Evolutionary conservation across 1,284 basidiomycete genomes (phyloP), one percentile per base, ranked within the genome.

Genomic region (Papiliotrema fonsecae): DNA sequence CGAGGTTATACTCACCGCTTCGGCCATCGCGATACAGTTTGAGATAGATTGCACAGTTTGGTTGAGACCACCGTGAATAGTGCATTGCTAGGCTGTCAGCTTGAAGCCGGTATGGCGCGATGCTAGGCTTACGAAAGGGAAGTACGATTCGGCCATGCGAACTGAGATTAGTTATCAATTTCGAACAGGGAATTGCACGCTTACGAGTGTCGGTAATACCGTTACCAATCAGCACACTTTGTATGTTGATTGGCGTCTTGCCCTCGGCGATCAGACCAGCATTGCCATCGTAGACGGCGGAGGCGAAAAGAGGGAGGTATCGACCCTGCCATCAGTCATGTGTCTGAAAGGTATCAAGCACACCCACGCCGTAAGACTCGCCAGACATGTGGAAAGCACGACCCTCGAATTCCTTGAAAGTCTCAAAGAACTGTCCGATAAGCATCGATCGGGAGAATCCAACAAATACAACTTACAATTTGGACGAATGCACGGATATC

Each of bases 301-400:
- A 77, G 0, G 88, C 90, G 56, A 88, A 92, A 5, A 89, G 75
- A 0, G 89, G 90, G 7, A 92, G 77, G 69, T 89, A 91, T 21
- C 87, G 82, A 3, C 89, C 68, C 88, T 51, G 77, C 16, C 31
- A 50, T 42, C 30, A 42, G 35, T 40, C n/a, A n/a, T 11, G 7
- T 18, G 30, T 6, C 21, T 19, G 4, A 11, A 45, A 34, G 32
- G 13, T 21, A 9, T 19, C 6, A 37, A 3, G 24, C 19, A 2
- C 7, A 57, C 66, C 55, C 32, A 67, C 67, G 14, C 67, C 69
- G 45, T 70, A 72, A 13, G 67, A 69, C 67, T 87, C 85, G 34
- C 85, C 84, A 1, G 84, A 77, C 44, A 87, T 75, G 62, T 87
- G 84, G 49, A 87, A 76, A 3, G 78, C 75, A 24, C 84, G 73